Percentiles rank a stretch among this genome's conserved stretches.
phyloP scores from a whole-genome alignment of 208 protist species.

The Leishmania gerbilli region DNA sequence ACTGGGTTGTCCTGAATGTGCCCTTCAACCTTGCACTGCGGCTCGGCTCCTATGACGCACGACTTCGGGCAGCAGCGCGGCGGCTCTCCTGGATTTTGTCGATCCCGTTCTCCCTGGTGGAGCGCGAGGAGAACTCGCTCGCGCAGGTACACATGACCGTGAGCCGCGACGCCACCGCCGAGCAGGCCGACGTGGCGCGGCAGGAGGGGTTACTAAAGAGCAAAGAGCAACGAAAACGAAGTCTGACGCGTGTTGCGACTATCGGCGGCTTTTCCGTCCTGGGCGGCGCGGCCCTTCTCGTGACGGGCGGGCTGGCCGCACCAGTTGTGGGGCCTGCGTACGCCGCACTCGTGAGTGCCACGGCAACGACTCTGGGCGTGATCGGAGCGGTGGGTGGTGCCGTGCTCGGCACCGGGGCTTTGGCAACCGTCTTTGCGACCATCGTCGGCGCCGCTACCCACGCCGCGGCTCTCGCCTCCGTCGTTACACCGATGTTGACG shows the following conservation, averaged over 20 bases:
- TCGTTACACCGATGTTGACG: constrained; percentile 73
- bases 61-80: constrained; percentile 59
- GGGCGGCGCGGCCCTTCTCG: constrained; percentile 57
- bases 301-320: constrained; percentile 77
- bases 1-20: constrained; percentile 56
- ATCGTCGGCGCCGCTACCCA: constrained; percentile 74
- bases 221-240: constrained; percentile 44
- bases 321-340: constrained; percentile 71
- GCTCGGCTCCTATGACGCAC: constrained; percentile 67
- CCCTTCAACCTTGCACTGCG: constrained; percentile 71
- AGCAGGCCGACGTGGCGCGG: constrained; percentile 11
- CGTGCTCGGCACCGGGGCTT: constrained; percentile 50
- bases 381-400: constrained; percentile 58
- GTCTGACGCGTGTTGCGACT: constrained; percentile 49
- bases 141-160: constrained; percentile 14
- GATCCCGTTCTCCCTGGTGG: constrained; percentile 62
- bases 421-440: constrained; percentile 50
- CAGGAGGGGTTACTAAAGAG: constrained; percentile 32
- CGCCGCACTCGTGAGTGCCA: constrained; percentile 47
- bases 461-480: constrained; percentile 53
- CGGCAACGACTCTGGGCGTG: constrained; percentile 50
- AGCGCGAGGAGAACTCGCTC: constrained; percentile 45
- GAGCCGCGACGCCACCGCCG: not conserved
- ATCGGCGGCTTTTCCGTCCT: constrained; percentile 76
- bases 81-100: constrained; percentile 73